Evolutionary conservation across 495 filamentous ascomycete species (phyloP), one percentile per base, ranked within the genome.

Genomic region (Achaetomiella virescens): DNA sequence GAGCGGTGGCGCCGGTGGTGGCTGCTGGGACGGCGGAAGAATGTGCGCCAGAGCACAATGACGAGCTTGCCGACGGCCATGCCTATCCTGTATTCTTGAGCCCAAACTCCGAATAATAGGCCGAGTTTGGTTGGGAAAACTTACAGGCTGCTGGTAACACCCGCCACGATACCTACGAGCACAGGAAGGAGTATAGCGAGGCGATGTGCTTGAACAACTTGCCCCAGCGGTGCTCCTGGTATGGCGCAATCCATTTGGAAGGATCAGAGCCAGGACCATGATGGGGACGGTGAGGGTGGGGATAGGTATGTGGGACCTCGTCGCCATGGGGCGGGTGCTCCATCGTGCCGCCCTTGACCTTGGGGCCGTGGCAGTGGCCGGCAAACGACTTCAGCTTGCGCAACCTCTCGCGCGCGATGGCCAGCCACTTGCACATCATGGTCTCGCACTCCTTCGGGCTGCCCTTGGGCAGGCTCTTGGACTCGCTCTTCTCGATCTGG

Each of bases 81-180:
- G 35, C 78, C 78, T 47, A 81, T 59, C 27, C 75, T 76, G 36
- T 11, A 18, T 3, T 0, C 11, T 40, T 31, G 5, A 31, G 27
- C 27, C 4, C 27, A 31, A n/a, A n/a, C n/a, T n/a, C n/a, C n/a
- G n/a, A n/a, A n/a, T n/a, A n/a, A n/a, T n/a, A n/a, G n/a, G n/a
- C n/a, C n/a, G n/a, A n/a, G n/a, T n/a, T n/a, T n/a, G n/a, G 42
- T 6, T 22, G 21, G 12, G 36, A 24, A 46, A 52, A 71, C 75
- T 68, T 67, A 77, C 75, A 79, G 60, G 70, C 76, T 78, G 45
- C 75, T 72, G 43, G 66, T 67, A n/a, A 82, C 68, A 59, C 79
- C 80, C 49, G 76, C 77, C 25, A 75, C 64, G 42, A 82, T 71
- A 46, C 80, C 80, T 44, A 82, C 64, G 15, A 77, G 55, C 20